Conservation (phyloP, 345 rosid species). For the Syzygium aromaticum region DNA sequence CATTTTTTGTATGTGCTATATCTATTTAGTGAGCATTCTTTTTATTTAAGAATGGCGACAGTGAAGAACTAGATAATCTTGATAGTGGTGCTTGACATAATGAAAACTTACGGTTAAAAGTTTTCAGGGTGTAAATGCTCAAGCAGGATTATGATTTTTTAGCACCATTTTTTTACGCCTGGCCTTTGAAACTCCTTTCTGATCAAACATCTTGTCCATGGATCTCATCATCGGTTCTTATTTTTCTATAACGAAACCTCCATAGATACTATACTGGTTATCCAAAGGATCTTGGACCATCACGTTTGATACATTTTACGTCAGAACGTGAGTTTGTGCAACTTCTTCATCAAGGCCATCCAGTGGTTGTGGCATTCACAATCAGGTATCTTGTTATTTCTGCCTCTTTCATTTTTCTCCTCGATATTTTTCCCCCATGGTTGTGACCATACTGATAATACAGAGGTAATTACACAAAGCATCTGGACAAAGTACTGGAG, state of each 20-base stretch:
- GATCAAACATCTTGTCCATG: neutral
- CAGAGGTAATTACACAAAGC: constrained; percentile 82
- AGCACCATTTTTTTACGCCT: neutral
- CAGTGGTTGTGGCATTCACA: constrained; percentile 82
- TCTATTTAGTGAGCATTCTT: neutral
- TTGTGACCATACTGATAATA: constrained; percentile 4
- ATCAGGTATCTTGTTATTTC: constrained; percentile 42
- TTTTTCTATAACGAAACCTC: neutral
- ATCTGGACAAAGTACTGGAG: constrained; percentile 78
- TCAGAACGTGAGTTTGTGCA: constrained; percentile 93
- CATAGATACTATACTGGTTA: constrained; percentile 78
- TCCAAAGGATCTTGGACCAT: constrained; percentile 85
- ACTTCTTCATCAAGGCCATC: constrained; percentile 73
- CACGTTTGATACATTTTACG: constrained; percentile 64
- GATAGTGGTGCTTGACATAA: neutral
- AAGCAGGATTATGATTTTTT: neutral
- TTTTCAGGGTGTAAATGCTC: neutral
- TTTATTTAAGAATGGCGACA: neutral
- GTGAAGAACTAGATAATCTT: neutral
- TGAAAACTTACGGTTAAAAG: neutral
- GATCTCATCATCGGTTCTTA: neutral
- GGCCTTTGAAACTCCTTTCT: neutral
- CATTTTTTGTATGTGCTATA: neutral
- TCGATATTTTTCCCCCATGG: neutral
- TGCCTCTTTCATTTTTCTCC: neutral